A percentile compares a stretch with the other conserved stretches of the same genome.
phyloP scores from a whole-genome alignment of 768 basidiomycete genomes.

The Trametes cinnabarina region DNA sequence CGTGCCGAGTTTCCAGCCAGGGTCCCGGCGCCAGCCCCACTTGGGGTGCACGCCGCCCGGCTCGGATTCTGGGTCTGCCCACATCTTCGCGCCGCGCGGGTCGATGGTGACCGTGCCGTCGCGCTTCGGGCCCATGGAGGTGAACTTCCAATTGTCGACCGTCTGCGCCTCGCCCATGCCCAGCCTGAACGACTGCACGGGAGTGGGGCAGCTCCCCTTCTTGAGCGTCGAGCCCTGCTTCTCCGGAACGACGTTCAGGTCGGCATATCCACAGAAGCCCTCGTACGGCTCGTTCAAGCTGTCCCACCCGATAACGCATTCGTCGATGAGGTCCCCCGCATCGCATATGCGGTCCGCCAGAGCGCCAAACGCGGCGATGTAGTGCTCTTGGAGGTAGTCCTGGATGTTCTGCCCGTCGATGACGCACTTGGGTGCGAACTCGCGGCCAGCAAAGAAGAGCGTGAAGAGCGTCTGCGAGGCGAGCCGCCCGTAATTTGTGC shows the following conservation, averaged over 20 bases:
- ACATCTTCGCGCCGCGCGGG: constrained; percentile 76
- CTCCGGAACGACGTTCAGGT: constrained; percentile 63
- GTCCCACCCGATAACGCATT: constrained; percentile 96
- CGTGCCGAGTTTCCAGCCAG: constrained; percentile 68
- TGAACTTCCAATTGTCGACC: constrained; percentile 82
- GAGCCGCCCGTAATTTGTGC: constrained; percentile 90
- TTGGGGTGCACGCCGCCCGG: constrained; percentile 53
- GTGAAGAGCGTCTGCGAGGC: constrained; percentile 89
- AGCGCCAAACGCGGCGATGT: constrained; percentile 67
- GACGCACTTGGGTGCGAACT: constrained; percentile 87
- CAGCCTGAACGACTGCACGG: constrained; percentile 77
- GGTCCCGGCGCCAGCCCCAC: constrained; percentile 85
- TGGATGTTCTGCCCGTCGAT: constrained; percentile 93
- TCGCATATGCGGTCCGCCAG: constrained; percentile 75
- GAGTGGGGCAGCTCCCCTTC: constrained; percentile 86
- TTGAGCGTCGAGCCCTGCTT: constrained; percentile 72
- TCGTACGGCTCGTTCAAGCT: constrained; percentile 93
- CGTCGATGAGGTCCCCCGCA: constrained; percentile 76
- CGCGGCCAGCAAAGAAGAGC: constrained; percentile 88
- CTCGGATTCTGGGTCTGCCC: constrained; percentile 61
- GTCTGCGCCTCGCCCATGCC: constrained; percentile 86
- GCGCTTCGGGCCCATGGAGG: constrained; percentile 70
- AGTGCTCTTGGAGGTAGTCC: constrained; percentile 79
- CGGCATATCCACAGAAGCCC: constrained; percentile 69
- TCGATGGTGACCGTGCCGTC: constrained; percentile 79